Evolutionary conservation across 2,329 filamentous ascomycete species (phyloP).

Genomic region (Beauveria sp.): DNA sequence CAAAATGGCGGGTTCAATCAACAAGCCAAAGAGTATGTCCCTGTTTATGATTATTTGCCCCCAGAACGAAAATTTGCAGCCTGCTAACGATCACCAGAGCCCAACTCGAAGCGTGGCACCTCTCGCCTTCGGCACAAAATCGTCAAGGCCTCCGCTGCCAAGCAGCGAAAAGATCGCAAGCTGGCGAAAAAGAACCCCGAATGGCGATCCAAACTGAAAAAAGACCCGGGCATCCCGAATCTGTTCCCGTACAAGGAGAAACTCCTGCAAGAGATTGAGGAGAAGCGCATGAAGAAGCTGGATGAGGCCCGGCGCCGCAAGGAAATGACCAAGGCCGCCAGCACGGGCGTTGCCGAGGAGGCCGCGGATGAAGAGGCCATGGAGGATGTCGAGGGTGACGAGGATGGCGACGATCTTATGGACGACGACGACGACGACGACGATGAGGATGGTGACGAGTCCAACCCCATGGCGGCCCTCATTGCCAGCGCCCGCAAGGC

Average conservation of each 20-base stretch:
- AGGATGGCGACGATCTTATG: conserved; percentile 41
- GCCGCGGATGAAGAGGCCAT: conserved; percentile 28
- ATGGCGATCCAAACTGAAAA: conserved; percentile 93
- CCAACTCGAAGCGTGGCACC: conserved; percentile 85
- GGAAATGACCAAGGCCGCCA: conserved; percentile 63
- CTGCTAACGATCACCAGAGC: conserved; percentile 49
- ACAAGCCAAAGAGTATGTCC: conserved; percentile 45
- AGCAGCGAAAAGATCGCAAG: conserved; percentile 86
- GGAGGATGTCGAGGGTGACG: conserved; percentile 35
- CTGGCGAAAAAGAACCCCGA: conserved; percentile 91
- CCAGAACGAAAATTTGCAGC: not conserved
- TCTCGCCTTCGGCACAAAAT: conserved; percentile 93
- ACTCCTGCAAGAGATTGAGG: conserved; percentile 89
- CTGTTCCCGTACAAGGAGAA: conserved; percentile 97
- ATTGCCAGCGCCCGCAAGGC: conserved; percentile 75
- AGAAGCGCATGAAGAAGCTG: conserved; percentile 70
- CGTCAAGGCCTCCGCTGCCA: conserved; percentile 81
- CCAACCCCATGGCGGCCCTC: conserved; percentile 88
- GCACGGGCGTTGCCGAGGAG: conserved; percentile 41
- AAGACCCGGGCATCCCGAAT: conserved; percentile 96
- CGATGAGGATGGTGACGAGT: conserved; percentile 53
- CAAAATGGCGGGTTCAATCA: conserved; percentile 47
- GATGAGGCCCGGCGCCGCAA: conserved; percentile 66
- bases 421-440: conserved; percentile 45
- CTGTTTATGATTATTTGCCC: no score